These are phyloP conservation scores for Zymoseptoria brevis DNA, from an alignment of 2,329 filamentous ascomycete species.

Conservation along the genomic window DNA sequence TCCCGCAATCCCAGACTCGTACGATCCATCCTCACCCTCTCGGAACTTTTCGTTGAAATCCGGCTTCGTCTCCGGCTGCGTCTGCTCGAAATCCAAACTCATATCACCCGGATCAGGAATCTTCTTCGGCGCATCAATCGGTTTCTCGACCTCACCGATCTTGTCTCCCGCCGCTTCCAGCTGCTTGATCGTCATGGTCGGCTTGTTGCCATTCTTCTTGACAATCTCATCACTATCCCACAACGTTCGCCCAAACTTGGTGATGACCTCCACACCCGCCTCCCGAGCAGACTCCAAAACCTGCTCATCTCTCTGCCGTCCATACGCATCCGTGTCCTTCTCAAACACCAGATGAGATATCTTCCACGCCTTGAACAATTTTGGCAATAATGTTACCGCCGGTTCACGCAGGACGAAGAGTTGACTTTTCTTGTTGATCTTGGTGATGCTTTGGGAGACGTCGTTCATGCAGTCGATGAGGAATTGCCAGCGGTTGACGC, in stretches of 20 bases:
- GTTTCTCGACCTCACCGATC: slow-evolving; percentile 53
- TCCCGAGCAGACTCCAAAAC: slow-evolving; percentile 53
- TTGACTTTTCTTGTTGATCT: slow-evolving; percentile 62
- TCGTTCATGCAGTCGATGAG: slow-evolving; percentile 67
- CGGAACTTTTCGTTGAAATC: slow-evolving; percentile 56
- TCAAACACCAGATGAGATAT: slow-evolving; percentile 73
- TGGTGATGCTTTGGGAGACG: slow-evolving; percentile 58
- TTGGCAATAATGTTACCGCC: slow-evolving; percentile 62
- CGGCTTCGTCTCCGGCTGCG: slow-evolving; percentile 42
- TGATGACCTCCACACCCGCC: slow-evolving; percentile 61
- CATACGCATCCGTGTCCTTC: slow-evolving; percentile 70
- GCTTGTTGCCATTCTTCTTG: slow-evolving; percentile 55
- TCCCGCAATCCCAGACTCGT: slow-evolving; percentile 51
- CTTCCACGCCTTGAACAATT: slow-evolving; percentile 64
- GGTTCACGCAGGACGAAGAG: slow-evolving; percentile 65
- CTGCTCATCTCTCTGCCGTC: slow-evolving; percentile 52
- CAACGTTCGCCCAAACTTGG: slow-evolving; percentile 57
- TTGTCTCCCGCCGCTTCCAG: slow-evolving; percentile 55
- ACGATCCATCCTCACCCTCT: slow-evolving; percentile 48
- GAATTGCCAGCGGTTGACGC: slow-evolving; percentile 68
- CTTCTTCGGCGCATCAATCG: slow-evolving; percentile 50
- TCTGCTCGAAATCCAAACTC: slow-evolving; percentile 50
- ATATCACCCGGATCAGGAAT: slow-evolving; percentile 60
- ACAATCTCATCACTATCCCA: slow-evolving; percentile 68
- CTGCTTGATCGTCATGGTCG: slow-evolving; percentile 66